Evolutionary conservation across 192 early-diverging fungal species (phyloP).

Genomic region (Coemansia sp.): DNA sequence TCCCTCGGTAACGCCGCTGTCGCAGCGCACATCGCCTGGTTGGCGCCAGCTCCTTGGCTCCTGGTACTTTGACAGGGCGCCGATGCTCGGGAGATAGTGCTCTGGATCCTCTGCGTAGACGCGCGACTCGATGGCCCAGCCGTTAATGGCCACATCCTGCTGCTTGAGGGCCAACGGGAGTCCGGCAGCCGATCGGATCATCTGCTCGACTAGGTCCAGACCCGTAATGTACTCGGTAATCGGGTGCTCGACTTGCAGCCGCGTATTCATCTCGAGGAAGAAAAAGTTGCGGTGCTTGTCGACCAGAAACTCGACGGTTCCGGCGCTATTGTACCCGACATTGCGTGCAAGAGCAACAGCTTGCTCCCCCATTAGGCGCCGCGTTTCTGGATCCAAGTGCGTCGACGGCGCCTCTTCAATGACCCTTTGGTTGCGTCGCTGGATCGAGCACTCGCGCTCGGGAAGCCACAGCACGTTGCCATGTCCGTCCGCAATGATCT

Average conservation of each 20-base stretch:
- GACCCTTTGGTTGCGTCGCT: constrained; percentile 79
- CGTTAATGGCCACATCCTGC: constrained; percentile 72
- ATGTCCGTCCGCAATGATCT: constrained; percentile 66
- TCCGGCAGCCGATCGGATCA: constrained; percentile 88
- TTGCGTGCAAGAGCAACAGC: constrained; percentile 71
- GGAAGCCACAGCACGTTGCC: constrained; percentile 82
- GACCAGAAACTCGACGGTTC: constrained; percentile 76
- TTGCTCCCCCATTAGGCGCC: constrained; percentile 75
- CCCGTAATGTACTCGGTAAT: constrained; percentile 81
- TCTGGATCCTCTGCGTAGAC: constrained; percentile 96
- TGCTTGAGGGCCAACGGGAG: constrained; percentile 71
- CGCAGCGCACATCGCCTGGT: constrained; percentile 75
- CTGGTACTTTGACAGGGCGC: constrained; percentile 78
- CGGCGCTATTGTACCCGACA: constrained; percentile 73
- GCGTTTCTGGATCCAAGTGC: constrained; percentile 61
- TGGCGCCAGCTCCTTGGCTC: constrained; percentile 60
- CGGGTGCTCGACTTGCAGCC: constrained; percentile 79
- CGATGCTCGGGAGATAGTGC: constrained; percentile 91
- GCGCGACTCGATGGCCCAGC: constrained; percentile 93
- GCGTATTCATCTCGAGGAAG: constrained; percentile 82
- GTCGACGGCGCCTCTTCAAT: constrained; percentile 84
- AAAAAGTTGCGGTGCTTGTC: constrained; percentile 73
- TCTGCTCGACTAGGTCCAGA: constrained; percentile 90
- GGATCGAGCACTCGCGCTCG: constrained; percentile 87
- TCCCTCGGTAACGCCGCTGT: constrained; percentile 89